Conservation (phyloP, 345 rosid species). For the Eutrema yunnanense region DNA sequence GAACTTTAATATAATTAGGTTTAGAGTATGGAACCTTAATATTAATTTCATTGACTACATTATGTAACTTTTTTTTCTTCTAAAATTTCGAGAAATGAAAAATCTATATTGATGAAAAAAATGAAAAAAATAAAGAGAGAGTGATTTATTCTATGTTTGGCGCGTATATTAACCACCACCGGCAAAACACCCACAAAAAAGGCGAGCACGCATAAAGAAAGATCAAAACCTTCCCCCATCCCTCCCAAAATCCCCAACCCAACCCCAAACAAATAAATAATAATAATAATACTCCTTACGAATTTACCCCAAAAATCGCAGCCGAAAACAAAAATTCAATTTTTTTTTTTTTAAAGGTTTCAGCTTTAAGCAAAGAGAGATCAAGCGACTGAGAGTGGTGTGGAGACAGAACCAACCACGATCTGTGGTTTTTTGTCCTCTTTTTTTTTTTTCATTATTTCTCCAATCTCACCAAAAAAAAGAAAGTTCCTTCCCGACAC, state of each 20-base stretch:
- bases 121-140: not conserved
- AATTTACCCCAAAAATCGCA: not conserved
- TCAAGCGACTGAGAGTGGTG: slow-evolving; percentile 31
- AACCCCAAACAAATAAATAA: not conserved
- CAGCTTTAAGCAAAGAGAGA: slow-evolving; percentile 22
- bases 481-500: not conserved
- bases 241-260: not conserved
- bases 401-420: slow-evolving; percentile 19
- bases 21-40: too few relatives aligned
- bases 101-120: too few relatives aligned
- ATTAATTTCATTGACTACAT: too few relatives aligned
- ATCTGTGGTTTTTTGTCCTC: slow-evolving; percentile 13
- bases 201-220: slow-evolving; percentile 26
- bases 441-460: not conserved
- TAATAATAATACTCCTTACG: slow-evolving; percentile 22
- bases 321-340: not conserved
- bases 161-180: slow-evolving; percentile 56
- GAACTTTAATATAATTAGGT: too few relatives aligned
- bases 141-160: slow-evolving; percentile 44
- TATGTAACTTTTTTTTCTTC: too few relatives aligned
- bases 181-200: slow-evolving; percentile 29
- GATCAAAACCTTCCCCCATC: slow-evolving; percentile 34
- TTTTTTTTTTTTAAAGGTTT: not conserved
- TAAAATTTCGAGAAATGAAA: too few relatives aligned
- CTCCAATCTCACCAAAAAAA: not conserved